Conservation (phyloP, 805 yeast genomes). For the Candida silvatica region DNA sequence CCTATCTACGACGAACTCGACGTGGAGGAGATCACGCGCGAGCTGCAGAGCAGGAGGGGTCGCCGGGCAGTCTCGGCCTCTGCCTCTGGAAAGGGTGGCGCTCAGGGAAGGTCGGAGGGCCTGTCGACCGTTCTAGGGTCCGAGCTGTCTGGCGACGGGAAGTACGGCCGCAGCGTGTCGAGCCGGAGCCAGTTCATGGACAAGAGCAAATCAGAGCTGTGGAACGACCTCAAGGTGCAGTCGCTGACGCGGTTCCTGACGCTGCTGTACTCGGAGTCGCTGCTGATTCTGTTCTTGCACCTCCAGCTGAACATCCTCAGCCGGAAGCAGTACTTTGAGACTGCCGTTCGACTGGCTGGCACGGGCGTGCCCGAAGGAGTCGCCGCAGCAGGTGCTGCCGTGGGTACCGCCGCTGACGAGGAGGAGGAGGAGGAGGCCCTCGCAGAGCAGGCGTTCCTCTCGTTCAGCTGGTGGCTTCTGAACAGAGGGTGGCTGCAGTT, state of each 20-base stretch:
- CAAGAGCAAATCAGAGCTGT: constrained; percentile 57
- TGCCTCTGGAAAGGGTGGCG: constrained; percentile 14
- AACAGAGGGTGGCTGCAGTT: constrained; percentile 75
- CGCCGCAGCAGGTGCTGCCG: constrained; percentile 6
- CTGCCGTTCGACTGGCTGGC: constrained; percentile 66
- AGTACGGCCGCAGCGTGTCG: constrained; percentile 9
- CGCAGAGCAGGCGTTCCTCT: constrained; percentile 74
- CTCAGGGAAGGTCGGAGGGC: neutral
- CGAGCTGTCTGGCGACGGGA: constrained; percentile 4
- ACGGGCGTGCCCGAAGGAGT: too few species aligned
- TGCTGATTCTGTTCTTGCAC: constrained; percentile 70
- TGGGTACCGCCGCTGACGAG: constrained; percentile 10
- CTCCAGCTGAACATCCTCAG: constrained; percentile 85
- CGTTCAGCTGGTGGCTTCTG: constrained; percentile 89
- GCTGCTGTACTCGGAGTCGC: constrained; percentile 56
- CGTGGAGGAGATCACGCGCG: constrained; percentile 65
- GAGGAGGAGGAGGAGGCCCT: constrained; percentile 26
- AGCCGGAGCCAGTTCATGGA: constrained; percentile 1
- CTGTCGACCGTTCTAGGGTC: constrained; percentile 3
- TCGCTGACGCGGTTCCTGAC: constrained; percentile 70
- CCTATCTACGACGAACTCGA: constrained; percentile 56
- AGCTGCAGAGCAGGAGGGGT: constrained; percentile 45
- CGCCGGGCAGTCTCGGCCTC: constrained; percentile 22
- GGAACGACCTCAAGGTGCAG: constrained; percentile 74
- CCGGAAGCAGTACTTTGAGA: constrained; percentile 73